Percentiles rank a stretch among this genome's conserved stretches.
These are phyloP conservation scores for Vitis rupestris DNA, from an alignment of 164 flowering plant species.

Conservation along the genomic window DNA sequence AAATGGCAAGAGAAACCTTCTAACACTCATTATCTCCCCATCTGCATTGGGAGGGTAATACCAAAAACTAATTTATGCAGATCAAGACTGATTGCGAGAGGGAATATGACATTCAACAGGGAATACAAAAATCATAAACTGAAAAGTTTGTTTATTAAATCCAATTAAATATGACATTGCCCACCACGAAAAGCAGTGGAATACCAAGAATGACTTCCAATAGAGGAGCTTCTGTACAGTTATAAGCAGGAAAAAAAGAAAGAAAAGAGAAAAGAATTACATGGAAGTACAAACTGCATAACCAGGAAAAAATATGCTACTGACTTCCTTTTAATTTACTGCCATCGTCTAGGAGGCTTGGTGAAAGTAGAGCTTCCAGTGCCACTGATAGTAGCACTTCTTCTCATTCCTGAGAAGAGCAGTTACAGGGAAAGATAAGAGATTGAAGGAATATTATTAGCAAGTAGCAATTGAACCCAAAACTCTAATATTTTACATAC, in stretches of 20 bases:
- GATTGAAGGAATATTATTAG: no score
- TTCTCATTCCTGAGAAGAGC: conserved; percentile 24
- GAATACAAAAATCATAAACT: neutral
- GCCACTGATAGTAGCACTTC: neutral
- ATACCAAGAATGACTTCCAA: neutral
- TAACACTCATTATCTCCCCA: neutral
- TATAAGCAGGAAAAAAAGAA: neutral
- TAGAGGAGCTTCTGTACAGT: neutral
- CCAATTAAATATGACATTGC: neutral
- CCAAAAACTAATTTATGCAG: neutral
- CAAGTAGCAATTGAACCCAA: neutral
- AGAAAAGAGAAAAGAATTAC: neutral
- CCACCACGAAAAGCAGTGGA: neutral
- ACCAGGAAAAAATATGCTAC: neutral
- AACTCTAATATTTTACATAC: conserved; percentile 10
- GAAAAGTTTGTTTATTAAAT: neutral
- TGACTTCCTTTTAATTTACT: conserved; percentile 7
- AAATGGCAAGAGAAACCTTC: neutral
- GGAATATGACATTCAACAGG: neutral
- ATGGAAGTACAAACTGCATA: neutral
- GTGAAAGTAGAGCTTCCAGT: conserved; percentile 8
- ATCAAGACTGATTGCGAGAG: neutral
- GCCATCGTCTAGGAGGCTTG: conserved; percentile 24
- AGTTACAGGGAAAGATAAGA: neutral
- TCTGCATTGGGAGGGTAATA: neutral